Evolutionary conservation across 2,329 filamentous ascomycete genomes (phyloP), one percentile per base, ranked within the genome.

Genomic region (Hysterium pulicare): DNA sequence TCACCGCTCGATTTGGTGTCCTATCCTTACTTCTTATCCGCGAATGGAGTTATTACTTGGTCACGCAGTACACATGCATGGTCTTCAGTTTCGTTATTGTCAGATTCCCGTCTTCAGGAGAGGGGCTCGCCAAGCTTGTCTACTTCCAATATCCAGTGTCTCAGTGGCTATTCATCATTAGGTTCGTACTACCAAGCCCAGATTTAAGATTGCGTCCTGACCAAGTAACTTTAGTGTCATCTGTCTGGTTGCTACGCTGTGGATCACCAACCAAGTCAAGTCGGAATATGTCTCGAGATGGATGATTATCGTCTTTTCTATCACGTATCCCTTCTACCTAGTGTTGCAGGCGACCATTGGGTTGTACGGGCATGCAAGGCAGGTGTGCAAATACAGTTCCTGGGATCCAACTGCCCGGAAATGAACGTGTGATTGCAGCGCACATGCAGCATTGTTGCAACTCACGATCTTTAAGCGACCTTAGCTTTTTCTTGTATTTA

Each of bases 141-240:
- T 75, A 73, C 56, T 75, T 75, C 49, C 67, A 72, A 32, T 75
- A 72, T 45, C 71, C 71, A 0, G 58, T 74, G 41, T 70, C 71
- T 9, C 65, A 71, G 47, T 75, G 72, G 72, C 66, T 75, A 22
- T 69, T 70, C 42, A 58, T 71, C 31, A 64, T 70, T 21, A 69
- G 68, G 69, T 71, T 61, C n/a, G 62, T 55, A 31, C 35, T 9
- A 39, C 49, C 34, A 19, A 22, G 13, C 16, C 23, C 37, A 34
- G 13, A 36, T 46, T 43, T 39, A n/a, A n/a, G n/a, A n/a, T n/a
- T 33, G 43, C 31, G 21, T 10, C 38, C 21, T 41, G n/a, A n/a
- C n/a, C n/a, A n/a, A n/a, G n/a, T n/a, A 3, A 35, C 19, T 32
- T 26, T 38, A 71, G 69, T 50, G 28, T 73, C 9, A 52, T 71